Conservation (phyloP, 2,329 filamentous ascomycete species). For the Aspergillus sp. region DNA sequence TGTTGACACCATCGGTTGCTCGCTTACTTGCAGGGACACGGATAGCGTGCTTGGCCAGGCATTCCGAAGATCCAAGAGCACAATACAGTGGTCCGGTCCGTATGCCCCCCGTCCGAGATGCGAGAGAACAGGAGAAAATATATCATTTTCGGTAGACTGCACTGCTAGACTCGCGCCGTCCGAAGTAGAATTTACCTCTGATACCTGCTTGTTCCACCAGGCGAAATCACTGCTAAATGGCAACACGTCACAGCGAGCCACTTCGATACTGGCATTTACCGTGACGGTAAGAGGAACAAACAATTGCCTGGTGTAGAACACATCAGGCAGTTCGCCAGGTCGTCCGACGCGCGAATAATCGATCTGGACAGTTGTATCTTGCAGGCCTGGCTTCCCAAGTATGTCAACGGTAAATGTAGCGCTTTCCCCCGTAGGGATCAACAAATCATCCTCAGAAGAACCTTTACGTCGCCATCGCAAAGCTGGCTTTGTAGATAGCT, state of each 20-base stretch:
- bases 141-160: constrained; percentile 24
- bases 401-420: constrained; percentile 75
- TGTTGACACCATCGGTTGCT: constrained; percentile 13
- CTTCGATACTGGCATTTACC: constrained; percentile 82
- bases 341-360: constrained; percentile 79
- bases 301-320: constrained; percentile 78
- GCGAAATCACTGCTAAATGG: constrained; percentile 63
- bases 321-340: constrained; percentile 58
- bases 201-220: constrained; percentile 43
- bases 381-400: constrained; percentile 75
- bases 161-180: constrained; percentile 7
- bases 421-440: constrained; percentile 59
- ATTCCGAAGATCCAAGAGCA: constrained; percentile 79
- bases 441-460: constrained; percentile 41
- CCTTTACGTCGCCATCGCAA: constrained; percentile 47
- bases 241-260: constrained; percentile 69
- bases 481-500: constrained; percentile 66
- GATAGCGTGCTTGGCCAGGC: constrained; percentile 76
- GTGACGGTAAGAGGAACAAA: constrained; percentile 75
- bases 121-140: constrained; percentile 40
- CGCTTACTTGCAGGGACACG: constrained; percentile 50
- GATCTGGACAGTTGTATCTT: constrained; percentile 68
- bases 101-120: constrained; percentile 35
- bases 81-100: constrained; percentile 60
- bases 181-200: constrained; percentile 3